Evolutionary conservation across 495 filamentous ascomycete species (phyloP).

Genomic region (Podospora didyma): DNA sequence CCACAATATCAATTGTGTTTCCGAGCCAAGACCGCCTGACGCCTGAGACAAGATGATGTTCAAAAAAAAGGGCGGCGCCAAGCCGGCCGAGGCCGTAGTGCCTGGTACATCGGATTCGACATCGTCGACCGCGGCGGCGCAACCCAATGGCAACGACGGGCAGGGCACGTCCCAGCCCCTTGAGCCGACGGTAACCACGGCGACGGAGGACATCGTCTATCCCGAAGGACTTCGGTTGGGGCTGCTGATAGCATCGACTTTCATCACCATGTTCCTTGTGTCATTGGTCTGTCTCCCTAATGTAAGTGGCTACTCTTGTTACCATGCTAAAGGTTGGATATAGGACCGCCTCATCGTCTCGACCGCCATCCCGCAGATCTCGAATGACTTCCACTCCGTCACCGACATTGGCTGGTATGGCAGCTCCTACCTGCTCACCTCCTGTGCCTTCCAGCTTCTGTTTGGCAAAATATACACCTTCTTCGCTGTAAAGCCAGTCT

Average conservation of each 20-base stretch:
- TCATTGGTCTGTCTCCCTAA: constrained; percentile 18
- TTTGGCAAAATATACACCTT: constrained; percentile 50
- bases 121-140: background rate
- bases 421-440: constrained; percentile 46
- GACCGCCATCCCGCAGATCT: constrained; percentile 50
- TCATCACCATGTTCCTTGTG: constrained; percentile 33
- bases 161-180: constrained; percentile 7
- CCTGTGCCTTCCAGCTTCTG: constrained; percentile 40
- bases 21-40: too few relatives aligned
- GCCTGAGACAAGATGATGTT: constrained; percentile 1
- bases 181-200: constrained; percentile 7
- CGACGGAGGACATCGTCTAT: constrained; percentile 22
- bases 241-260: constrained; percentile 27
- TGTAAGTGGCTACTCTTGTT: too few relatives aligned
- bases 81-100: background rate
- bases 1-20: too few relatives aligned
- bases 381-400: constrained; percentile 44
- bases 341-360: constrained; percentile 41
- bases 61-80: constrained; percentile 5
- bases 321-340: background rate
- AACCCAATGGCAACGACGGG: background rate
- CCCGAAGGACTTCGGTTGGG: constrained; percentile 25
- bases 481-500: constrained; percentile 40
- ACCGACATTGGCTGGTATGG: constrained; percentile 56
- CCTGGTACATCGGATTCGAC: background rate